Base-by-base conservation (phyloP, 2,329 filamentous ascomycete genomes). In the Alternaria sp. region DNA sequence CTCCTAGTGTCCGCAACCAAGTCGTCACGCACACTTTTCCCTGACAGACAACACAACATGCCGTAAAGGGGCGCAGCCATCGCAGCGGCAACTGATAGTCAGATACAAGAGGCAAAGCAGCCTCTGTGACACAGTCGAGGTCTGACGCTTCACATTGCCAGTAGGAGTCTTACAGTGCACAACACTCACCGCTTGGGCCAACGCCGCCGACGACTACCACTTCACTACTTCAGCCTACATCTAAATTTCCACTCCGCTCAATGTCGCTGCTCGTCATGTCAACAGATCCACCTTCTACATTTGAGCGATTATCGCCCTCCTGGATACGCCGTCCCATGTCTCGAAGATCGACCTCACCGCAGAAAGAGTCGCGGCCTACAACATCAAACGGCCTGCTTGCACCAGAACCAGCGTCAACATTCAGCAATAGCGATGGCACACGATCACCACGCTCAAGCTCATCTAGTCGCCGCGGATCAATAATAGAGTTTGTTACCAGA, bases 191-290 rank as follows among this genome's bases (percentile, higher is more conserved):
- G 57, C 61, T 54, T 57, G 32, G 21, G 11, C 36, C 30, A 51
- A 47, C 58, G 46, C 32, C 21, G 36, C n/a, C 36, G 9, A 40
- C 36, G 3, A 40, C 36, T 40, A 12, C 32, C 47, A 23, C 36
- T 23, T 32, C 36, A n/a, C 26, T 30, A 17, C 46, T 47, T 12
- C 13, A 36, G 26, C 15, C 26, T n/a, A 25, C 30, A 47, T 19
- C 25, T 52, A 55, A n/a, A 30, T 54, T 55, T 25, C 49, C 21
- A 32, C 6, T 36, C 26, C 54, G 36, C 52, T 62, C 59, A 30
- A 76, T 75, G 73, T 75, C 69, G 54, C 64, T 75, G 9, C 61
- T 76, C 54, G 57, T 74, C 59, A 75, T 76, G 72, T 64, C 71
- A 50, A 68, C 72, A 40, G 58, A 69, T 47, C 51, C 68, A 8